Evolutionary conservation across 371 early-diverging fungal species (phyloP).

Genomic region (Mucor plumbeus): DNA sequence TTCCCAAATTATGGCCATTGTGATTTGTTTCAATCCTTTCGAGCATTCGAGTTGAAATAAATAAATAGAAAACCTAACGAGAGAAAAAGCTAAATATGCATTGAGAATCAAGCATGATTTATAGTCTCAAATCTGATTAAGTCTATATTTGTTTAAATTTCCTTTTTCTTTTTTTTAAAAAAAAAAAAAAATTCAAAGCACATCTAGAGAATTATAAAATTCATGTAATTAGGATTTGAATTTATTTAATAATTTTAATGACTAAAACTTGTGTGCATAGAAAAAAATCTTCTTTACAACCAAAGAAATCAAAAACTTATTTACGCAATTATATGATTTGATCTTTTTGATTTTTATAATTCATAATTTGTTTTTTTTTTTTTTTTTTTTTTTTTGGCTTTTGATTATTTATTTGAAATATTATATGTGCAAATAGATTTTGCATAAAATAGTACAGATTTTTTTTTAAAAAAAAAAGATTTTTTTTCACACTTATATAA

Average conservation of each 20-base stretch:
- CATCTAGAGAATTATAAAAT: neutral
- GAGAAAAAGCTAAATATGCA: neutral
- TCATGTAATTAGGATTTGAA: neutral
- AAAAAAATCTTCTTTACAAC: neutral
- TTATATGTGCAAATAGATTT: too few species aligned
- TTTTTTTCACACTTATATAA: too few species aligned
- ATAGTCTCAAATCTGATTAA: neutral
- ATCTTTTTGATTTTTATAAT: too few species aligned
- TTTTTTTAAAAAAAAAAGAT: too few species aligned
- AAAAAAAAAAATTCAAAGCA: neutral
- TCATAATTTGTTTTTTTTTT: too few species aligned
- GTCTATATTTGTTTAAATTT: neutral
- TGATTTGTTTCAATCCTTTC: slow-evolving; percentile 8
- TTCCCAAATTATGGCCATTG: neutral
- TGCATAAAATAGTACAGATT: too few species aligned
- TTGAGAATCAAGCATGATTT: neutral
- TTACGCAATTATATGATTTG: too few species aligned
- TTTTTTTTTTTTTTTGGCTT: too few species aligned
- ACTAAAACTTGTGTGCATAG: neutral
- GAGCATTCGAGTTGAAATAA: neutral
- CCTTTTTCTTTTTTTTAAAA: too few species aligned
- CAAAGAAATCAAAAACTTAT: neutral
- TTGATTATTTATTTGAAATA: too few species aligned
- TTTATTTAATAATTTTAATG: neutral
- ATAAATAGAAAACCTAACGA: neutral